These are phyloP conservation scores for Didymella sp. DNA, from an alignment of 2,329 filamentous ascomycete species.

Conservation along the genomic window DNA sequence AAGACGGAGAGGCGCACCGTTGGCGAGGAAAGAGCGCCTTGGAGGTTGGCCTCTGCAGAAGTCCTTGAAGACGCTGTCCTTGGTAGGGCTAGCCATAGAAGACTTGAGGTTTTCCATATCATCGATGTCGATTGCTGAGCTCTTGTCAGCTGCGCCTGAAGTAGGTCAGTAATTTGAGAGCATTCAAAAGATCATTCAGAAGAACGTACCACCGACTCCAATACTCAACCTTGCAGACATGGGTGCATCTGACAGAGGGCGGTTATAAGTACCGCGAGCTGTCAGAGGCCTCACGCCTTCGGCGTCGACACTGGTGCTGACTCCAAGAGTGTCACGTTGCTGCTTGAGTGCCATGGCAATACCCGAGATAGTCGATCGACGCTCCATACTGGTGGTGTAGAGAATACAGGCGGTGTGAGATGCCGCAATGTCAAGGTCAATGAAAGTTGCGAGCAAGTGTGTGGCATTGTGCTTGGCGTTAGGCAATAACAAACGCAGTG, in stretches of 20 bases:
- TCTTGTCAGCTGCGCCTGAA: background rate
- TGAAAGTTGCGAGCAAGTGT: background rate
- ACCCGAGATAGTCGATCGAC: background rate
- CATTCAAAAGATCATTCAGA: background rate
- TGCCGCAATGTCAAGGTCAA: background rate
- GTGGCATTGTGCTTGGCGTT: conserved; percentile 9
- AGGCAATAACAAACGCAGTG: conserved; percentile 16
- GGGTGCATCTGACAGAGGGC: background rate
- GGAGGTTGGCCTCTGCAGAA: conserved; percentile 15
- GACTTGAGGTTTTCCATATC: background rate
- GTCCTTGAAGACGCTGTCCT: background rate
- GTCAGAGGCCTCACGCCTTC: background rate
- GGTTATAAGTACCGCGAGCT: background rate
- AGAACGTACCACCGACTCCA: background rate
- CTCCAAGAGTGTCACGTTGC: background rate
- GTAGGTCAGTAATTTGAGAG: background rate
- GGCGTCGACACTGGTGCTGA: background rate
- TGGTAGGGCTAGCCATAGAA: background rate
- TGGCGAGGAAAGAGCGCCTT: conserved; percentile 5
- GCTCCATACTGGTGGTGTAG: conserved; percentile 1
- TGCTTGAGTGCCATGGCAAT: background rate
- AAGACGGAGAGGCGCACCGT: conserved; percentile 2
- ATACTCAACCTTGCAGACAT: background rate
- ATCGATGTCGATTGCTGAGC: background rate
- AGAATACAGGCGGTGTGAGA: background rate